phyloP scores from a whole-genome alignment of 306 rosid species.

The Dryas drummondii region DNA sequence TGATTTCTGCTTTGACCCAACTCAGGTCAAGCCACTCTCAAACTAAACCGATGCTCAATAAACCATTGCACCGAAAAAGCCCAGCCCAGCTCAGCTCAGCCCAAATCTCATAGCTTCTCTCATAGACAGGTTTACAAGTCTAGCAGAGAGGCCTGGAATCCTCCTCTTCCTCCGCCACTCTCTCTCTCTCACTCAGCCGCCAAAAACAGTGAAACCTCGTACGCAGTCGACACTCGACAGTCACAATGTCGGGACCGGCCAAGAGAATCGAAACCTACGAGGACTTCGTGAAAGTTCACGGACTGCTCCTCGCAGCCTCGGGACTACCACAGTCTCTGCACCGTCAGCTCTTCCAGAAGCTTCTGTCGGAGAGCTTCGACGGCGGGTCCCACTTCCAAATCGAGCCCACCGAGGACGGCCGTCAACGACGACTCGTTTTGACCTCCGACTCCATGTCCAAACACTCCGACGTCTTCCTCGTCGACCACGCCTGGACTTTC shows the following conservation, averaged over 20 bases:
- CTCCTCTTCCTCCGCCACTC: not conserved
- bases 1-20: not conserved
- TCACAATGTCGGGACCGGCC: conserved; percentile 29
- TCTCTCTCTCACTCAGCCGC: conserved; percentile 3
- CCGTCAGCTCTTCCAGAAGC: conserved; percentile 67
- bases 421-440: conserved; percentile 58
- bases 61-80: not conserved
- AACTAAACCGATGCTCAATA: not conserved
- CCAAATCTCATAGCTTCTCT: not conserved
- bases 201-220: not conserved
- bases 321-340: conserved; percentile 65
- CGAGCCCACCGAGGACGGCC: conserved; percentile 61
- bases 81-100: not conserved
- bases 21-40: not conserved
- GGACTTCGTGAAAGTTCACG: conserved; percentile 76
- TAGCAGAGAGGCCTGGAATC: not conserved
- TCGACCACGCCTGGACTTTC: conserved; percentile 98
- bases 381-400: conserved; percentile 75
- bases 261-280: conserved; percentile 60
- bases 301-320: conserved; percentile 58
- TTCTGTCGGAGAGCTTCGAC: conserved; percentile 67
- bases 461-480: conserved; percentile 68
- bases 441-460: conserved; percentile 54
- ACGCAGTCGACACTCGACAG: conserved; percentile 23
- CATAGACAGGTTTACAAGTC: not conserved